Evolutionary conservation across 2,329 filamentous ascomycete genomes (phyloP).

Genomic region (Colletotrichum cereale): DNA sequence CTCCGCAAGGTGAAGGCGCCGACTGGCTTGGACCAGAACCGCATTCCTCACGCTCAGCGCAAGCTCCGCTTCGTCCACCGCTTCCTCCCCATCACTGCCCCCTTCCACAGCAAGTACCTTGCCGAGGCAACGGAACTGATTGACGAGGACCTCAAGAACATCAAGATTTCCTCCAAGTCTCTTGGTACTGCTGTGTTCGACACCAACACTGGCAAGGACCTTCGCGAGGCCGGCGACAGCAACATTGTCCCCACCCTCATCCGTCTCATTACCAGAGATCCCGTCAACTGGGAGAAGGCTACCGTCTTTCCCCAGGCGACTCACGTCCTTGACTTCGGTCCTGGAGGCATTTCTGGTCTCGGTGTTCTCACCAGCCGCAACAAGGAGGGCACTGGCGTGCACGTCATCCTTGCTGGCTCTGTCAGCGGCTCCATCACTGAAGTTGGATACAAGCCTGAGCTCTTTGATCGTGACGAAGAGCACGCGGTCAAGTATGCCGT

Average conservation of each 20-base stretch:
- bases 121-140: conserved; percentile 84
- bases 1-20: conserved; percentile 97
- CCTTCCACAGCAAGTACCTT: conserved; percentile 98
- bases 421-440: conserved; percentile 91
- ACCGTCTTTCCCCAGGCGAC: conserved; percentile 92
- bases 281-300: conserved; percentile 96
- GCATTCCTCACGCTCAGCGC: conserved; percentile 93
- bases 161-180: conserved; percentile 78
- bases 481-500: conserved; percentile 94
- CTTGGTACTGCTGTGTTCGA: conserved; percentile 90
- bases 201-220: conserved; percentile 88
- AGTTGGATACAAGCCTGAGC: conserved; percentile 96
- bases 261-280: conserved; percentile 92
- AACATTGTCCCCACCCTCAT: conserved; percentile 90
- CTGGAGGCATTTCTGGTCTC: conserved; percentile 95
- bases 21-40: conserved; percentile 95
- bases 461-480: conserved; percentile 96
- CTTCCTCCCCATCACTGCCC: conserved; percentile 96
- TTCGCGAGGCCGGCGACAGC: conserved; percentile 76
- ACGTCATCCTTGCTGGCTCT: conserved; percentile 94
- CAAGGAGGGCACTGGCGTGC: conserved; percentile 98
- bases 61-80: conserved; percentile 97
- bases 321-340: conserved; percentile 96
- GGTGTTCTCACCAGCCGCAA: conserved; percentile 97
- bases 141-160: conserved; percentile 86